phyloP scores from a whole-genome alignment of 139 green algal species.

The Microglena sp. region DNA sequence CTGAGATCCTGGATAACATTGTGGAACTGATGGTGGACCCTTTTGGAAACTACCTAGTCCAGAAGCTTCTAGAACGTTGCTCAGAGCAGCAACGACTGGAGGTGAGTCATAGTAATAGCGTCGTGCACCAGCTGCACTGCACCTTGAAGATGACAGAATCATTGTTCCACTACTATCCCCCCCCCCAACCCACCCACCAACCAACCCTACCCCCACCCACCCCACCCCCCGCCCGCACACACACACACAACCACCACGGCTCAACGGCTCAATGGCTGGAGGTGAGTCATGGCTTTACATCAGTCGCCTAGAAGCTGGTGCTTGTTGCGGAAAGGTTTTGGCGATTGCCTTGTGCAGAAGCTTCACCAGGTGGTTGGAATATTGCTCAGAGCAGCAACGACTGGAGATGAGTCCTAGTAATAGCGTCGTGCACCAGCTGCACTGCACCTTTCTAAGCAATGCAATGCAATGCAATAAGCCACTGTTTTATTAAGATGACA shows the following conservation, averaged over 20 bases:
- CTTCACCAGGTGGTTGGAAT: constrained; percentile 91
- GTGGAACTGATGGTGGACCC: constrained; percentile 95
- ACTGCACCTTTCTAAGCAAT: no score
- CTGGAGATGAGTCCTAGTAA: constrained; percentile 34
- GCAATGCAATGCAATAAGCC: no score
- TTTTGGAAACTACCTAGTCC: constrained; percentile 99
- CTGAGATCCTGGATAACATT: constrained; percentile 59
- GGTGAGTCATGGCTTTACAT: constrained; percentile 76
- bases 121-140: no score
- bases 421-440: no score
- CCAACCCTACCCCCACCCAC: no score
- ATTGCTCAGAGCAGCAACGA: constrained; percentile 86
- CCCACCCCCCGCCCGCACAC: no score
- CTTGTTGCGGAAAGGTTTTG: constrained; percentile 97
- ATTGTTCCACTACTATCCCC: no score
- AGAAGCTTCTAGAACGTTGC: constrained; percentile 96
- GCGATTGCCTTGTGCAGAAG: constrained; percentile 99
- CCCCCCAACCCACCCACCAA: no score
- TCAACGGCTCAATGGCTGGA: constrained; percentile 73
- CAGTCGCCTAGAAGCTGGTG: constrained; percentile 93
- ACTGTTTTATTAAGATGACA: no score
- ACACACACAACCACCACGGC: no score
- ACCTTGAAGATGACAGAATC: no score
- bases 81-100: constrained; percentile 77
- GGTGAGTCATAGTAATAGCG: no score